Evolutionary conservation across 805 yeast genomes (phyloP), one percentile per base, ranked within the genome.

Genomic region (Zygoascus biomembranicola): DNA sequence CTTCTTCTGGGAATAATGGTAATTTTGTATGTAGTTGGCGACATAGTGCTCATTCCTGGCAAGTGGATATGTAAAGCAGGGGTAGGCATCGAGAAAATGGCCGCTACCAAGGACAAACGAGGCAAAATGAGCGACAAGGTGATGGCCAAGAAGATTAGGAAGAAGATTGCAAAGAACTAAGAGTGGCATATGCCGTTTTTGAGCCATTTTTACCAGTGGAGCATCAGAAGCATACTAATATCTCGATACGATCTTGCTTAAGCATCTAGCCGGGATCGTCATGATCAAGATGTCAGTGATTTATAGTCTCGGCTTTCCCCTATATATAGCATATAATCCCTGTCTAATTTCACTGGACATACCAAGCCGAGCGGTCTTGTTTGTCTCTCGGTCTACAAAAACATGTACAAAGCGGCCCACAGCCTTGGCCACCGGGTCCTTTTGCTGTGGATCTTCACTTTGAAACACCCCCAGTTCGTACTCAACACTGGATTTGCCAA

Each of bases 381-480:
- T 20, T 3, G 20, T 42, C 26, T 20, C 45, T 16, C 26, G 26
- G 43, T 63, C 63, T 14, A 65, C 63, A 52, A 63, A 64, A 2
- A 64, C 67, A 51, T 61, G 67, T 5, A 60, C 63, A 52, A 60
- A 56, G 14, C 56, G 39, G 26, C 67, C 67, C 11, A 63, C 56
- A 8, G 68, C 67, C 28, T 59, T 60, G 14, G 63, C 65, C 31
- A n/a, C 41, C 26, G 53, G 57, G 14, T 52, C 57, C 43, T 59
- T 53, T 18, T 42, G 13, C 16, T 47, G 43, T 8, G 54, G 32
- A 31, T 54, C 55, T 8, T 53, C 61, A 8, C 55, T 56, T 43
- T 64, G 67, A 54, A 64, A 65, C 13, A 65, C 61, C 2, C 61
- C 68, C 42, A 63, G 61, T 50, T 63, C 68, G 31, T 60, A 59